Conservation (phyloP, 192 early-diverging fungal genomes). For the Tieghemiomyces parasiticus region DNA sequence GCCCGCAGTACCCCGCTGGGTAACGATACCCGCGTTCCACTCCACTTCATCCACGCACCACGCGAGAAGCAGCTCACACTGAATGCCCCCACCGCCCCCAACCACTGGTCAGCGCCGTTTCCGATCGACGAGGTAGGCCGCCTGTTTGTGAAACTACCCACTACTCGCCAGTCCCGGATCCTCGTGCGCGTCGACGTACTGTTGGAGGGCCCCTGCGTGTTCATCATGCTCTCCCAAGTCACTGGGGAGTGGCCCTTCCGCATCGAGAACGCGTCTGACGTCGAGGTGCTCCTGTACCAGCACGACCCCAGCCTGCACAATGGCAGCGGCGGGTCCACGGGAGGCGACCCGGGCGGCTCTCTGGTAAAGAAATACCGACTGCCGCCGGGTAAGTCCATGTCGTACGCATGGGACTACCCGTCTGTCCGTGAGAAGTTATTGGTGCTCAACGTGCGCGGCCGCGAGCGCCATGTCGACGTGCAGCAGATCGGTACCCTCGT, state of each 20-base stretch:
- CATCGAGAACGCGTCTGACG: constrained; percentile 60
- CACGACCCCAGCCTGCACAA: constrained; percentile 17
- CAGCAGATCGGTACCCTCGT: constrained; percentile 79
- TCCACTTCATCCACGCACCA: constrained; percentile 50
- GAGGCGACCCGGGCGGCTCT: constrained; percentile 11
- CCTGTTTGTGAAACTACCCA: constrained; percentile 60
- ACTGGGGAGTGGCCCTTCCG: constrained; percentile 77
- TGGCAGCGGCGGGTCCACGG: constrained; percentile 5
- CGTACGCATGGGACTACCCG: constrained; percentile 89
- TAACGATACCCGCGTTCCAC: constrained; percentile 36
- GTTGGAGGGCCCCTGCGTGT: constrained; percentile 84
- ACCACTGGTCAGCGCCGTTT: constrained; percentile 74
- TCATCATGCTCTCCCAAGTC: constrained; percentile 65
- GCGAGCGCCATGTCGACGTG: constrained; percentile 63
- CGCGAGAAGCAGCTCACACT: constrained; percentile 51
- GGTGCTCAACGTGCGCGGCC: constrained; percentile 57
- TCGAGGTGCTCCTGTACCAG: constrained; percentile 69
- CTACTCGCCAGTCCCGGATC: constrained; percentile 38
- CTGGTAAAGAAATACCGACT: constrained; percentile 14
- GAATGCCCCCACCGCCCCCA: constrained; percentile 43
- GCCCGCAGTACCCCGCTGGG: constrained; percentile 26
- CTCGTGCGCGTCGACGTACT: constrained; percentile 68
- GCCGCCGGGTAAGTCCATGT: constrained; percentile 33
- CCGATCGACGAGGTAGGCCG: constrained; percentile 77
- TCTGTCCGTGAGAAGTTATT: constrained; percentile 53